Evolutionary conservation across 805 yeast species (phyloP), one percentile per base, ranked within the genome.

Genomic region (Metschnikowia kofuensis): DNA sequence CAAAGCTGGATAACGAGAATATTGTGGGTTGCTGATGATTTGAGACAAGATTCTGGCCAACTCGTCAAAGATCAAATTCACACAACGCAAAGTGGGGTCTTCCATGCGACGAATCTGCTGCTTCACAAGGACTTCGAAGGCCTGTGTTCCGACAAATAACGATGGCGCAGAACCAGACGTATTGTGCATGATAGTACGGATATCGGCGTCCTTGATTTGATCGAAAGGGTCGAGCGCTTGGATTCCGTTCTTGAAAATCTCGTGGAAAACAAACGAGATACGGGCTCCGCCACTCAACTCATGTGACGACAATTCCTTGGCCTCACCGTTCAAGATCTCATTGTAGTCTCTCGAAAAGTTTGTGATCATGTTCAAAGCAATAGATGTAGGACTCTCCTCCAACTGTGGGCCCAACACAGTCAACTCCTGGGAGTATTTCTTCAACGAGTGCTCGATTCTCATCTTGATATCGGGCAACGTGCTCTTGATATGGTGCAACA

Each of bases 271-370:
- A 75, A 90, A 94, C 30, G 96, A 85, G 53, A 92, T 87, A 78
- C 99, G 87, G 0, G 99, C 99, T 70, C 96, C 99, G 65, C 99
- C 99, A 56, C 96, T 87, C 58, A 94, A 79, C 72, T 94, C 99
- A 61, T 85, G 81, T 9, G 91, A 83, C 8, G 95, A 83, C 56
- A 94, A 76, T 62, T 94, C 99, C 67, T 82, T 87, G 27, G 94
- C 85, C 67, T 89, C 92, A 71, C 99, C 99, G 61, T 88, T 94
- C 59, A 94, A 75, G 38, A 92, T 88, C 13, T 94, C 92, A 52
- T 83, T 85, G 70, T 90, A 94, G 65, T 91, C 98, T 65, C 87
- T 89, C 56, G 92, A 78, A 63, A 94, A 89, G 67, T 87, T 95
- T 14, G 98, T 90, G 61, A 94, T 94, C 75, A 90, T 87, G 64